Evolutionary conservation across 2,329 filamentous ascomycete genomes (phyloP), one percentile per base, ranked within the genome.

Genomic region (Mollisia scopiformis): DNA sequence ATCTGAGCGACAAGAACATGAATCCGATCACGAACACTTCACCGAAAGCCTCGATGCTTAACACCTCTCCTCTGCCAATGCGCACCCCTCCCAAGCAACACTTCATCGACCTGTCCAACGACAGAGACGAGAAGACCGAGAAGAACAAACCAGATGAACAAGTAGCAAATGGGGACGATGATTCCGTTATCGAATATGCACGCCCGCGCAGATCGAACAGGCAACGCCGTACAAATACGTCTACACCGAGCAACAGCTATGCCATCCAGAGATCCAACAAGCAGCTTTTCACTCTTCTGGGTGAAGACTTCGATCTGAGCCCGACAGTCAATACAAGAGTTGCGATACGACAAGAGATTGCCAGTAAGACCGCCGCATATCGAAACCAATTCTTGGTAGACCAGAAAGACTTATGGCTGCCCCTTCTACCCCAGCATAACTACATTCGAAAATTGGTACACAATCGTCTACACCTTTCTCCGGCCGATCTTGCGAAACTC

Each of bases 331-430:
- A 65, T 41, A 63, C 66, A 57, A 65, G 71, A 53, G 57, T 57
- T 33, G 67, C 66, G 11, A 69, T 73, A 28, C 61, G 72, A 33
- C 65, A 69, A 35, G 71, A 73, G 50, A 74, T 74, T 50, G 67
- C 66, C 4, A 69, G 28, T 37, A 69, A 70, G 31, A 73, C 71
- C 5, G 58, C 62, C 1, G 64, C 66, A 41, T 71, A 69, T 33
- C 64, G 73, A 53, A 66, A 72, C 53, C 60, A 61, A n/a, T 76
- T 75, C 55, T 67, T 75, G 28, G 50, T 75, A 1, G 68, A 74
- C 27, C 74, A 75, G 63, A 71, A 72, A 37, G 65, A 74, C 35
- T 66, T 72, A 30, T 73, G 72, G 63, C 61, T 73, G 21, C 70
- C 73, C 16, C 64, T 75, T 14, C 62, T 76, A 46, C 73, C 73